Evolutionary conservation across 129 eudicot genomes (phyloP).

Genomic region (Pulicaria dysenterica): DNA sequence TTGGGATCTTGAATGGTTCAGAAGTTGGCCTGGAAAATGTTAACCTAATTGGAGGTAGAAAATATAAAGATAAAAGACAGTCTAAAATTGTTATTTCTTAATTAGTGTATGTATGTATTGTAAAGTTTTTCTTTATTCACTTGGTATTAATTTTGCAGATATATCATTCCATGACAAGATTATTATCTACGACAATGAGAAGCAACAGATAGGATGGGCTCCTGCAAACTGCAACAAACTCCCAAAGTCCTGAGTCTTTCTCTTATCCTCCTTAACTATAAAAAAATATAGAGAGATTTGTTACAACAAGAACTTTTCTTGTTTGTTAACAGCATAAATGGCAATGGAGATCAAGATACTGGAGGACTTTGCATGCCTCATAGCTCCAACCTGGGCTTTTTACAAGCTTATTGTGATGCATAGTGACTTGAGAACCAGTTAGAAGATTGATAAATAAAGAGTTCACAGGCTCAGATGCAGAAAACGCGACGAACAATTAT

Average conservation of each 20-base stretch:
- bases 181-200: slow-evolving; percentile 79
- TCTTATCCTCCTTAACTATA: slow-evolving; percentile 30
- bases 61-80: background rate
- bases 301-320: slow-evolving; percentile 53
- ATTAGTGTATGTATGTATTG: background rate
- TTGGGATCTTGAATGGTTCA: slow-evolving; percentile 68
- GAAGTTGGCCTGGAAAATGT: slow-evolving; percentile 62
- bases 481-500: slow-evolving; percentile 13
- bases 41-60: slow-evolving; percentile 72
- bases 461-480: slow-evolving; percentile 11
- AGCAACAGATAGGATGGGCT: slow-evolving; percentile 73
- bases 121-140: background rate
- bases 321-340: slow-evolving; percentile 52
- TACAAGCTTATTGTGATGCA: slow-evolving; percentile 42
- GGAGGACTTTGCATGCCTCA: slow-evolving; percentile 37
- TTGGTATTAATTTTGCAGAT: slow-evolving; percentile 47
- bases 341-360: slow-evolving; percentile 28
- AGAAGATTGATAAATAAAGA: slow-evolving; percentile 26
- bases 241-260: slow-evolving; percentile 56
- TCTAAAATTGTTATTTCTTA: background rate
- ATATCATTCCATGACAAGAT: slow-evolving; percentile 81
- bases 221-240: slow-evolving; percentile 67
- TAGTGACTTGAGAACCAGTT: slow-evolving; percentile 30
- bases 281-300: slow-evolving; percentile 28
- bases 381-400: slow-evolving; percentile 41